Percentiles rank a stretch among this genome's conserved stretches.
Conservation (phyloP, 768 basidiomycete species). For the Erythrobasidium yunnanense region DNA sequence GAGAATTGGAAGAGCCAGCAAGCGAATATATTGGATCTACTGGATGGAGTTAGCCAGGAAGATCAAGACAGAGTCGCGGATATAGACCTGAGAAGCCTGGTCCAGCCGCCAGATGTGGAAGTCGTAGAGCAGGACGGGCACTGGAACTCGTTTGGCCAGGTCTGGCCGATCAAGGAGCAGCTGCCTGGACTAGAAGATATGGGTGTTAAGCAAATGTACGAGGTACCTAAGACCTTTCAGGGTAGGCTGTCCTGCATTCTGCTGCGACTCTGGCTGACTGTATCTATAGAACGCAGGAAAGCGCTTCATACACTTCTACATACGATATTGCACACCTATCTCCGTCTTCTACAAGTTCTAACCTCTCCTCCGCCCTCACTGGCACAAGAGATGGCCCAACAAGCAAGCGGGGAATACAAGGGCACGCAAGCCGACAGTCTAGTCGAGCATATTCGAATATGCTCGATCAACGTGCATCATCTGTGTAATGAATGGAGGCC, state of each 20-base stretch:
- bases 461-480: constrained; percentile 77
- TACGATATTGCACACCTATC: constrained; percentile 70
- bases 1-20: constrained; percentile 31
- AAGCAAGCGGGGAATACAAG: not conserved
- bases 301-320: constrained; percentile 61
- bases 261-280: not conserved
- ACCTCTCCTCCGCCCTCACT: constrained; percentile 50
- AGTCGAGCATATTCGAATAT: constrained; percentile 63
- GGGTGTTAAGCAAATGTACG: constrained; percentile 71
- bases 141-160: constrained; percentile 75
- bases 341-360: constrained; percentile 58
- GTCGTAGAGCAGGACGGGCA: constrained; percentile 79
- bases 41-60: not conserved
- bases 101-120: constrained; percentile 78
- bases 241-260: not conserved
- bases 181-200: constrained; percentile 70
- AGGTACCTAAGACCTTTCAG: constrained; percentile 40
- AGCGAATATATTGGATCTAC: not conserved
- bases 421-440: constrained; percentile 31
- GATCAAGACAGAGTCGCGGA: not conserved
- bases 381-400: constrained; percentile 45
- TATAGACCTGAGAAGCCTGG: constrained; percentile 58
- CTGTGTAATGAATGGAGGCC: constrained; percentile 81
- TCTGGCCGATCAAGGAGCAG: constrained; percentile 76
- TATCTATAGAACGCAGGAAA: constrained; percentile 58